Conservation (phyloP, 345 rosid genomes). For the Boechera divaricarpa region DNA sequence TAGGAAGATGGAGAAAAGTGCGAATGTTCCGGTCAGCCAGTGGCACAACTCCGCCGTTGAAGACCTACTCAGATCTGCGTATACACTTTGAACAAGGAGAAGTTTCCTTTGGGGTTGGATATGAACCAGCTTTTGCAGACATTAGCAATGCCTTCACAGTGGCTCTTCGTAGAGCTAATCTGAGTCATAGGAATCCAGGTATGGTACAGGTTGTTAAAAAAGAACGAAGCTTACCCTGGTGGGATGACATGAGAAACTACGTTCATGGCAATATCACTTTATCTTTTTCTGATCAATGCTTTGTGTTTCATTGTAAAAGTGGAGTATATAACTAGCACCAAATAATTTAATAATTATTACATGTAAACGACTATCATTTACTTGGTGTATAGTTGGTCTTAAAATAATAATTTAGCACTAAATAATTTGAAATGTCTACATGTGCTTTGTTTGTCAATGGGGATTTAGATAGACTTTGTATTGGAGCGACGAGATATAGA, state of each 20-base stretch:
- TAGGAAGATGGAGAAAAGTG: conserved; percentile 99
- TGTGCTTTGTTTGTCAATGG: background rate
- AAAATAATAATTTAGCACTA: background rate
- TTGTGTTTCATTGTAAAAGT: too few species aligned
- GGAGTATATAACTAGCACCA: too few species aligned
- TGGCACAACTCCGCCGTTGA: conserved; percentile 96
- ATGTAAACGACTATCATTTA: too few species aligned
- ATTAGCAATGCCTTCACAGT: conserved; percentile 93
- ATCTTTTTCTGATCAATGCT: conserved; percentile 48
- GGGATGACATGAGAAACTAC: conserved; percentile 99
- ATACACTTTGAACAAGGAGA: conserved; percentile 78
- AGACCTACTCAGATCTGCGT: conserved; percentile 88
- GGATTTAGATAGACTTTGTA: background rate
- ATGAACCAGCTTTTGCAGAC: conserved; percentile 95
- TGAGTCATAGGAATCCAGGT: conserved; percentile 73
- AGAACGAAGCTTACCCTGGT: conserved; percentile 96
- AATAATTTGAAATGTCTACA: too few species aligned
- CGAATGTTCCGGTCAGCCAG: conserved; percentile 87
- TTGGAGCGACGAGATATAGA: background rate
- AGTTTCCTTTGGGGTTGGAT: conserved; percentile 88
- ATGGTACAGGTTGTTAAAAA: conserved; percentile 66
- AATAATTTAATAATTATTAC: too few species aligned
- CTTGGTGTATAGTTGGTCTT: background rate
- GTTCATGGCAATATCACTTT: conserved; percentile 80
- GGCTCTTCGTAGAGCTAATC: conserved; percentile 96